Percentiles rank a stretch among this genome's conserved stretches.
Conservation (phyloP, 208 protist species). For the Leptomonas pyrrhocoris region DNA sequence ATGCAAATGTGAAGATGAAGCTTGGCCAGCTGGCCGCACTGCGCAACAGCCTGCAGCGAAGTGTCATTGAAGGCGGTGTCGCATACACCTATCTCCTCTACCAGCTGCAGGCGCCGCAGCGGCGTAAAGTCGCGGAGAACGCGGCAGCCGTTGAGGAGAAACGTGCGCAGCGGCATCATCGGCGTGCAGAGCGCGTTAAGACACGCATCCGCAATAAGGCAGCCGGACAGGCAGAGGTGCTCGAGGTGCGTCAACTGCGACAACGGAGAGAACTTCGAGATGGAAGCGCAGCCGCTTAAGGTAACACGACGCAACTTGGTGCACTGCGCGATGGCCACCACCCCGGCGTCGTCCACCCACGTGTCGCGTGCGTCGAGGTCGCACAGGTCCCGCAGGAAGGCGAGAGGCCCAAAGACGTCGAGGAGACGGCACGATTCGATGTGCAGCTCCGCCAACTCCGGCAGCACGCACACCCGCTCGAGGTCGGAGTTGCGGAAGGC, state of each 20-base stretch:
- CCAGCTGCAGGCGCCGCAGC: background rate
- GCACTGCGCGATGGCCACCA: constrained; percentile 26
- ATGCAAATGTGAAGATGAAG: constrained; percentile 36
- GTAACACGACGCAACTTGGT: constrained; percentile 14
- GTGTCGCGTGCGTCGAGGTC: constrained; percentile 25
- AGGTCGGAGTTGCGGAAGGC: constrained; percentile 28
- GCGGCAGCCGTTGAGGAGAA: constrained; percentile 32
- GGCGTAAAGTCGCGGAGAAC: constrained; percentile 24
- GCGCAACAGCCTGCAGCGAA: constrained; percentile 17
- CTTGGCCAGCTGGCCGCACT: constrained; percentile 16
- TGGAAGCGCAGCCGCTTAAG: constrained; percentile 16
- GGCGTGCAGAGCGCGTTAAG: constrained; percentile 14
- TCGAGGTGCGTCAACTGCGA: constrained; percentile 16
- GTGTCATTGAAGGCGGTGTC: constrained; percentile 30
- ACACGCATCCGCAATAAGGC: constrained; percentile 13
- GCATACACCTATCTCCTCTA: constrained; percentile 29
- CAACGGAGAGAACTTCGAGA: constrained; percentile 18
- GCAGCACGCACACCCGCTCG: constrained; percentile 21
- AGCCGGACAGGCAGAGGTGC: constrained; percentile 23
- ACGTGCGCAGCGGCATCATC: constrained; percentile 13
- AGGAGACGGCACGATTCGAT: constrained; percentile 25
- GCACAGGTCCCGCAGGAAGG: constrained; percentile 1
- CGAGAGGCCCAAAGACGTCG: constrained; percentile 22
- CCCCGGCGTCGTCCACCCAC: constrained; percentile 18
- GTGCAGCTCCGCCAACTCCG: constrained; percentile 23